These are phyloP conservation scores for Russula emetica DNA, from an alignment of 768 basidiomycete species.

Conservation along the genomic window DNA sequence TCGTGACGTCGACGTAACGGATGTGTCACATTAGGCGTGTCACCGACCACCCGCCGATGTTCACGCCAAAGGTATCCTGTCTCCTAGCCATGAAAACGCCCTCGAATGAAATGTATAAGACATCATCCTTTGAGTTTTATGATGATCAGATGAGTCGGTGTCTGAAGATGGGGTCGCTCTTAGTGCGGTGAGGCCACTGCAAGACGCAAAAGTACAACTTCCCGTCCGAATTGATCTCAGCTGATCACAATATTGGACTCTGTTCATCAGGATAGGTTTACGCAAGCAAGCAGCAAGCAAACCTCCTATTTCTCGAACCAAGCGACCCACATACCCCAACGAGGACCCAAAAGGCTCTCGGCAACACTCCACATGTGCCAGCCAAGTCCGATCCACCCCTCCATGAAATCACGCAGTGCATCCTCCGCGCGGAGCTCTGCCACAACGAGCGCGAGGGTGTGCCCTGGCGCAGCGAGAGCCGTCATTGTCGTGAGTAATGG, in stretches of 20 bases:
- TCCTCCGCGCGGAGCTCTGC: constrained; percentile 30
- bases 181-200: too few species aligned
- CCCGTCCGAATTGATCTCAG: too few species aligned
- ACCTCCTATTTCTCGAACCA: not conserved
- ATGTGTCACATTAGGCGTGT: too few species aligned
- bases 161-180: too few species aligned
- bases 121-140: too few species aligned
- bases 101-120: too few species aligned
- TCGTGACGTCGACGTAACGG: too few species aligned
- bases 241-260: not conserved
- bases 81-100: too few species aligned
- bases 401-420: constrained; percentile 34
- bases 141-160: too few species aligned
- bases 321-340: constrained; percentile 20
- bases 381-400: constrained; percentile 29
- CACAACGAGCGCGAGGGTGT: constrained; percentile 8
- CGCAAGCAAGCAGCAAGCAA: not conserved
- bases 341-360: constrained; percentile 11
- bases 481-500: constrained; percentile 14
- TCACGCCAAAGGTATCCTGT: too few species aligned
- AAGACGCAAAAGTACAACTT: too few species aligned
- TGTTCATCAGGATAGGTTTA: not conserved
- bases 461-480: not conserved
- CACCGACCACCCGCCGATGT: too few species aligned
- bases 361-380: constrained; percentile 25